Conservation (phyloP, 208 protist species). For the Leishmania aethiopica region DNA sequence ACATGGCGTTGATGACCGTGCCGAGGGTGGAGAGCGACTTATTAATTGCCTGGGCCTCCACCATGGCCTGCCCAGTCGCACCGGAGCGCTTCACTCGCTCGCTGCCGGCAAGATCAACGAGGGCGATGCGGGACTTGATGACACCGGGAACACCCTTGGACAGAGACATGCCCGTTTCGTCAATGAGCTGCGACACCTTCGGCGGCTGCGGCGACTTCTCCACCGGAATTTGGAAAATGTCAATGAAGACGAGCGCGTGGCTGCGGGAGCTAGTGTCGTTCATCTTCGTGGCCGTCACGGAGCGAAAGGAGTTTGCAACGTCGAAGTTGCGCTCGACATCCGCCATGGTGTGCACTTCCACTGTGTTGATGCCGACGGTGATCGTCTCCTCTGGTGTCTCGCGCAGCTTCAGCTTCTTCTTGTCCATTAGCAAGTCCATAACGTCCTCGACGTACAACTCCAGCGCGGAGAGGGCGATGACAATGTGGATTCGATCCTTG, state of each 20-base stretch:
- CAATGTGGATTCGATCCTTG: constrained; percentile 49
- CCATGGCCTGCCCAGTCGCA: constrained; percentile 79
- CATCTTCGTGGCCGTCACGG: constrained; percentile 83
- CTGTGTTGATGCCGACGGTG: constrained; percentile 53
- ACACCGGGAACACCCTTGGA: constrained; percentile 65
- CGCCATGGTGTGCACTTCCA: constrained; percentile 71
- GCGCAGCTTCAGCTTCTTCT: constrained; percentile 84
- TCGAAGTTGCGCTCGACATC: constrained; percentile 81
- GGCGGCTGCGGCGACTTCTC: constrained; percentile 33
- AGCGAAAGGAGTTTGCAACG: constrained; percentile 77
- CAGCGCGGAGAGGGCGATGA: constrained; percentile 83
- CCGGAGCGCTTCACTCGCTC: constrained; percentile 92
- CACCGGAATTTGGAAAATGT: constrained; percentile 68
- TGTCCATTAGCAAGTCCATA: constrained; percentile 81
- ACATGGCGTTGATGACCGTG: constrained; percentile 89
- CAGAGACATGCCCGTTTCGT: constrained; percentile 43
- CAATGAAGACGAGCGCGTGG: constrained; percentile 92
- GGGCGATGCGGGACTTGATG: constrained; percentile 91
- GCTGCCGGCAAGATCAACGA: constrained; percentile 96
- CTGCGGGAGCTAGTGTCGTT: constrained; percentile 91
- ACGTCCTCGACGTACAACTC: constrained; percentile 91
- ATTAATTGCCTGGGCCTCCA: constrained; percentile 94
- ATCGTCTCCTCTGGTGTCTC: constrained; percentile 82
- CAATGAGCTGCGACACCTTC: constrained; percentile 51
- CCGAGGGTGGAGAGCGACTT: constrained; percentile 86